phyloP scores from a whole-genome alignment of 306 rosid genomes.

The Cucumis melo region DNA sequence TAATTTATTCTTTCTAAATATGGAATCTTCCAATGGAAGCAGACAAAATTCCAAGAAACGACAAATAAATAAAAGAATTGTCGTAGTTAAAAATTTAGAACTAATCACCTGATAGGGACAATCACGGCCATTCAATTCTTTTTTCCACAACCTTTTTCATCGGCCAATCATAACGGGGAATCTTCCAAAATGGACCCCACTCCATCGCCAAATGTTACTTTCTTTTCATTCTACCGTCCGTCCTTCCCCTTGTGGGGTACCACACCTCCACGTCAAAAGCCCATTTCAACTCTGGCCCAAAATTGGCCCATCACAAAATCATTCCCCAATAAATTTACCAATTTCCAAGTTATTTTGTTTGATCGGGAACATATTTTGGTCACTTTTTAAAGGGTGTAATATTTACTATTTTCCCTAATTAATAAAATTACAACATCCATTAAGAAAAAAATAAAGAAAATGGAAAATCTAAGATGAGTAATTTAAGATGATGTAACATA shows the following conservation, averaged over 20 bases:
- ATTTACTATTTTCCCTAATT: too few species aligned
- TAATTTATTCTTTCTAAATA: background rate
- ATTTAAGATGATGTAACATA: too few species aligned
- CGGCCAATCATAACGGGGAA: background rate
- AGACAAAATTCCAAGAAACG: background rate
- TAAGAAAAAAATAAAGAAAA: too few species aligned
- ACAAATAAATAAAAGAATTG: background rate
- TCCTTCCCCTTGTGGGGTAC: background rate
- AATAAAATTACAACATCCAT: too few species aligned
- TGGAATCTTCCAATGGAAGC: background rate
- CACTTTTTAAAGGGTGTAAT: too few species aligned
- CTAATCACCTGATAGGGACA: background rate
- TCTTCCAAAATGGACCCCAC: background rate
- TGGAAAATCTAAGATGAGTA: too few species aligned
- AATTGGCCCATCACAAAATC: background rate
- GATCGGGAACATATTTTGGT: too few species aligned
- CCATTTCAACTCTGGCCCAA: background rate
- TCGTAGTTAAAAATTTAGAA: background rate
- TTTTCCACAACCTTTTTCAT: background rate
- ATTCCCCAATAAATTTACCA: background rate
- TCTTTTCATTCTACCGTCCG: background rate
- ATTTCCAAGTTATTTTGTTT: too few species aligned
- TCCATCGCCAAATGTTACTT: background rate
- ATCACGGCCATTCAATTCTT: background rate
- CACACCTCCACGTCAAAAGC: background rate